phyloP scores from a whole-genome alignment of 2,329 filamentous ascomycete genomes.

The Colletotrichum echinochloae region DNA sequence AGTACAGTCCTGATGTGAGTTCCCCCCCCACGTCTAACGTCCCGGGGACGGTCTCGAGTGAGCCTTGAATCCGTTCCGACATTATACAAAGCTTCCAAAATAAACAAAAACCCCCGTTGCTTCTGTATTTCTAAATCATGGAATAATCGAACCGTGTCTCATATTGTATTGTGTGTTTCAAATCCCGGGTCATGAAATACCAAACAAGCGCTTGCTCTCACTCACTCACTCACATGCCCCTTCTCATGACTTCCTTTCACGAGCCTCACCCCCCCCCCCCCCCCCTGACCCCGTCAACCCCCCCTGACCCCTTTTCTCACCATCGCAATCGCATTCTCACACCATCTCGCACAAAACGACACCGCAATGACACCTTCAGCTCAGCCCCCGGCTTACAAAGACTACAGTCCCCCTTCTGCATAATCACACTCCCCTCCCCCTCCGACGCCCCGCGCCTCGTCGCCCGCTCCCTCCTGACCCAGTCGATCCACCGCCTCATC shows the following conservation, averaged over 20 bases:
- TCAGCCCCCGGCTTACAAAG: background rate
- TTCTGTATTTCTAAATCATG: background rate
- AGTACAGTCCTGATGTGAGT: slow-evolving; percentile 80
- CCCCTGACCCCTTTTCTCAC: background rate
- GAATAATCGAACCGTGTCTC: background rate
- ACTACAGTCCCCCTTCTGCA: slow-evolving; percentile 84
- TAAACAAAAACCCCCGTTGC: too few relatives aligned
- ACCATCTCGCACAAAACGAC: too few relatives aligned
- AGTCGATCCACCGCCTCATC: slow-evolving; percentile 92
- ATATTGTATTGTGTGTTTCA: background rate
- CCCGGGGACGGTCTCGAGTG: background rate
- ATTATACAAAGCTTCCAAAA: too few relatives aligned
- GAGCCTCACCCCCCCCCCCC: background rate
- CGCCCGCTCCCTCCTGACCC: slow-evolving; percentile 81
- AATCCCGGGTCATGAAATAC: background rate
- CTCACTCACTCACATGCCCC: background rate
- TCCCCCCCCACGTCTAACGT: background rate
- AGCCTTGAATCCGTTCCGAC: background rate
- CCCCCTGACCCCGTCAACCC: background rate
- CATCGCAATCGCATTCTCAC: background rate
- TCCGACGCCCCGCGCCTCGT: slow-evolving; percentile 75
- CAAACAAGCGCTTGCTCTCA: background rate
- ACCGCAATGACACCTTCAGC: background rate
- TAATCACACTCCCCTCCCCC: slow-evolving; percentile 76
- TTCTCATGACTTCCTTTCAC: background rate